Evolutionary conservation across 805 yeast species (phyloP).

Genomic region (Groenewaldozyma salmanticensis): DNA sequence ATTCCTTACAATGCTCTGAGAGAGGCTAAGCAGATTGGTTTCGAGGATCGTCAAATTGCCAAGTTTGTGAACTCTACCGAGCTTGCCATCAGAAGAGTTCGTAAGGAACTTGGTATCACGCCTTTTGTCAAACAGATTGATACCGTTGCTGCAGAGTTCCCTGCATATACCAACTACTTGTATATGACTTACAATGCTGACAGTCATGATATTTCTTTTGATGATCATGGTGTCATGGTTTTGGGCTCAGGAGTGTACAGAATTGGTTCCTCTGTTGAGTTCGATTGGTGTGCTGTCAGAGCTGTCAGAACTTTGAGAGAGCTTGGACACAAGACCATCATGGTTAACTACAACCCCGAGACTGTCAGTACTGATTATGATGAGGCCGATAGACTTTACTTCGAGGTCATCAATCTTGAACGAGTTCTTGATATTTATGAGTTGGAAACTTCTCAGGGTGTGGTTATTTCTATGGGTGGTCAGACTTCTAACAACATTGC

Average conservation of each 20-base stretch:
- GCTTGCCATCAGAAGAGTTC: conserved; percentile 79
- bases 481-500: conserved; percentile 97
- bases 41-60: conserved; percentile 95
- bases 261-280: conserved; percentile 97
- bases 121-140: conserved; percentile 97
- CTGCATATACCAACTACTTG: conserved; percentile 88
- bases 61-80: conserved; percentile 81
- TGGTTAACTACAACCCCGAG: conserved; percentile 97
- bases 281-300: conserved; percentile 99
- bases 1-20: conserved; percentile 55
- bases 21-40: conserved; percentile 93
- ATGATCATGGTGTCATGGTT: conserved; percentile 91
- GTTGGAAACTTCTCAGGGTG: conserved; percentile 82
- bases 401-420: conserved; percentile 90
- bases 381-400: conserved; percentile 94
- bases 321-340: conserved; percentile 79
- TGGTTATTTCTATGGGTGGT: conserved; percentile 96
- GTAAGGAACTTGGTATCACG: conserved; percentile 75
- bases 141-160: conserved; percentile 98
- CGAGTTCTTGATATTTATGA: conserved; percentile 92
- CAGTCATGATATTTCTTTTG: conserved; percentile 73
- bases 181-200: conserved; percentile 93
- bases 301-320: conserved; percentile 90
- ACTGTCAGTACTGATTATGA: conserved; percentile 98
- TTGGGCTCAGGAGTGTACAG: conserved; percentile 98